phyloP scores from a whole-genome alignment of 2,329 filamentous ascomycete species.

The Claviceps sp. region DNA sequence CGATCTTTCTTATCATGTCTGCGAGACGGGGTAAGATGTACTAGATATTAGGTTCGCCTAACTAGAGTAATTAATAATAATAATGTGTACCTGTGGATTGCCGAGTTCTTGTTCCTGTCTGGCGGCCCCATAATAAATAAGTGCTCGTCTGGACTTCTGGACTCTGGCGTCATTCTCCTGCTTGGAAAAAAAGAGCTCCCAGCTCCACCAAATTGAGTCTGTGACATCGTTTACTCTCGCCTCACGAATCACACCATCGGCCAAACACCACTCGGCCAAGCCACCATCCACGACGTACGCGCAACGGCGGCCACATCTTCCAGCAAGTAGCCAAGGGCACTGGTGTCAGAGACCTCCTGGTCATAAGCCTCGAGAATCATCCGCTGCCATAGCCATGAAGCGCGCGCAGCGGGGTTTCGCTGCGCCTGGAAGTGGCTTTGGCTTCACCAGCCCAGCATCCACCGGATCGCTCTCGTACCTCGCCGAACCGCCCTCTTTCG shows the following conservation, averaged over 20 bases:
- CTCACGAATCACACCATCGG: neutral
- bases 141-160: neutral
- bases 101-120: neutral
- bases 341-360: neutral
- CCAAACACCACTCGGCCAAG: neutral
- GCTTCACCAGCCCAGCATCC: conserved; percentile 25
- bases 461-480: conserved; percentile 65
- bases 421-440: conserved; percentile 6
- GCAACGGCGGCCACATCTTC: neutral
- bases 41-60: no score
- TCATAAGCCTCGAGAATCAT: neutral
- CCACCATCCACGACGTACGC: neutral
- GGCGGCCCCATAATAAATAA: neutral
- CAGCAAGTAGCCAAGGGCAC: neutral
- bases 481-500: conserved; percentile 70
- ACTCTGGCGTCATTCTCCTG: neutral
- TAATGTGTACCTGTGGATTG: no score
- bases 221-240: neutral
- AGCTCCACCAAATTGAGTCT: neutral
- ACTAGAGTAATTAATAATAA: no score
- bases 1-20: no score
- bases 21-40: no score
- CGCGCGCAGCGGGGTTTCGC: conserved; percentile 6
- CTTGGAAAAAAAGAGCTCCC: neutral
- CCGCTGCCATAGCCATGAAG: conserved; percentile 3